phyloP scores from a whole-genome alignment of 495 filamentous ascomycete genomes.

The Penicillium angulare region DNA sequence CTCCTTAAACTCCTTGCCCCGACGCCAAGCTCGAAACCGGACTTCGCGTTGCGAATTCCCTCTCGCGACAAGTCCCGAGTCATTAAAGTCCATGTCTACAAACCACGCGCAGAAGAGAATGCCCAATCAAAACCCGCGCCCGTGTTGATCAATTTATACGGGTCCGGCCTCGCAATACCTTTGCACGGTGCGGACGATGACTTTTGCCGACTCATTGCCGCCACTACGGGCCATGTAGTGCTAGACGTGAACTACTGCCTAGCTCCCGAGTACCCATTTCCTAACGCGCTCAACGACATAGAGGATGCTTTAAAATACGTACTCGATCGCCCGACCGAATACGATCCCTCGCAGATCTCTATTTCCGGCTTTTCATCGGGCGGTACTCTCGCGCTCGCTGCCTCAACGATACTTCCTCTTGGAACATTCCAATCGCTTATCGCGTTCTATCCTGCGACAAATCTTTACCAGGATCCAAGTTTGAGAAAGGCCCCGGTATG shows the following conservation, averaged over 20 bases:
- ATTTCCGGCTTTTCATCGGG: not conserved
- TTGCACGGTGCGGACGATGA: not conserved
- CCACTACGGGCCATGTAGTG: not conserved
- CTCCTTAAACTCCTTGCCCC: not conserved
- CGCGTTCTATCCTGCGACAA: not conserved
- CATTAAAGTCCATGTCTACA: not conserved
- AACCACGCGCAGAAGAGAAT: not conserved
- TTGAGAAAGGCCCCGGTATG: not conserved
- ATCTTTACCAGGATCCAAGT: not conserved
- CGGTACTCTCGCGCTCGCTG: not conserved
- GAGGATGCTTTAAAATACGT: not conserved
- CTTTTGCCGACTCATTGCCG: not conserved
- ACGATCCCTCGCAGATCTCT: not conserved
- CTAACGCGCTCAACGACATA: not conserved
- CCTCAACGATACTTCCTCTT: not conserved
- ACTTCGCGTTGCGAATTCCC: not conserved
- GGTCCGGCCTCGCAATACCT: not conserved
- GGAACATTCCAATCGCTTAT: not conserved
- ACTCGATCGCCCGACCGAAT: not conserved
- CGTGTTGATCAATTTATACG: not conserved
- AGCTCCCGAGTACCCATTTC: not conserved
- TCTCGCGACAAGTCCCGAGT: not conserved
- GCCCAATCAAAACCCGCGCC: not conserved
- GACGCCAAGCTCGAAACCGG: not conserved
- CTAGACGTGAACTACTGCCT: not conserved